phyloP scores from a whole-genome alignment of 768 basidiomycete genomes.

The Clathrus columnatus region DNA sequence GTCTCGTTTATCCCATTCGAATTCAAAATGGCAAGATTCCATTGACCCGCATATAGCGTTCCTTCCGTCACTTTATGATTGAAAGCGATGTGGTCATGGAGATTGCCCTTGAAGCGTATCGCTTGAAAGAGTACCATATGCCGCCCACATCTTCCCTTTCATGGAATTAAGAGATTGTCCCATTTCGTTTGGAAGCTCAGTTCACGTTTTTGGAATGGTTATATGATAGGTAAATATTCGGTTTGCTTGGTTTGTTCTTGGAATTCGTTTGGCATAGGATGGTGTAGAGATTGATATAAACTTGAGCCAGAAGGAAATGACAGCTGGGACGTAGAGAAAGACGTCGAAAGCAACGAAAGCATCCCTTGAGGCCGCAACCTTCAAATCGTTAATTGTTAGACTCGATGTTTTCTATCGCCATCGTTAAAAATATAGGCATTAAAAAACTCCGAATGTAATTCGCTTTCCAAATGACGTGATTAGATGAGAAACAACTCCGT shows the following conservation, averaged over 20 bases:
- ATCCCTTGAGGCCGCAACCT: neutral
- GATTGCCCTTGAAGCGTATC: conserved; percentile 32
- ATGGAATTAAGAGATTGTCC: conserved; percentile 36
- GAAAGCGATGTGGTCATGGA: conserved; percentile 33
- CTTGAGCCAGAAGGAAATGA: neutral
- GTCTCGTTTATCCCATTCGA: conserved; percentile 8
- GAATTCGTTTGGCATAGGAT: no score
- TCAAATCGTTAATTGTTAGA: no score
- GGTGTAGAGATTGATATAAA: no score
- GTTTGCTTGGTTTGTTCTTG: no score
- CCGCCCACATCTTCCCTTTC: conserved; percentile 46
- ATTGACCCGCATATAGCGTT: conserved; percentile 27
- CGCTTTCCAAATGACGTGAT: no score
- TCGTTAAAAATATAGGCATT: no score
- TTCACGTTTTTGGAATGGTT: conserved; percentile 39
- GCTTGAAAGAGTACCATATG: conserved; percentile 35
- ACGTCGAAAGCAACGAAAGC: neutral
- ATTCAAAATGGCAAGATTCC: conserved; percentile 33
- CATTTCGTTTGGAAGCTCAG: conserved; percentile 37
- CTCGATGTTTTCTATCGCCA: no score
- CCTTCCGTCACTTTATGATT: conserved; percentile 37
- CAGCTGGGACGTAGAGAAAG: neutral
- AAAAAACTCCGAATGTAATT: no score
- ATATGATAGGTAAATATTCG: no score
- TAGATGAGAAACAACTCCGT: no score